phyloP scores from a whole-genome alignment of 2,329 filamentous ascomycete species.

The Lachnellula occidentalis region DNA sequence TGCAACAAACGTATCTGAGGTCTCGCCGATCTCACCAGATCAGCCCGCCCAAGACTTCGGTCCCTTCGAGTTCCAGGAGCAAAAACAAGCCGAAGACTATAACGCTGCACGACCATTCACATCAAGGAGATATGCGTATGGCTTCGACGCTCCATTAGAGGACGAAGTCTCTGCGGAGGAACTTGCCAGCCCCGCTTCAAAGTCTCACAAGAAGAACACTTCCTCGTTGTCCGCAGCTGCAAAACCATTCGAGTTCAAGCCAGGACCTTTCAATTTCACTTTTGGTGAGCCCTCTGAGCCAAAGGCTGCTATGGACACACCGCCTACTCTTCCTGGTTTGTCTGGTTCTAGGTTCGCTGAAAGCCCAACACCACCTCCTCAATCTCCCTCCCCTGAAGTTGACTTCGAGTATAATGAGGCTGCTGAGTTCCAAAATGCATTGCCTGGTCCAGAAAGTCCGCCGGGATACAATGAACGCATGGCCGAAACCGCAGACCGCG shows the following conservation, averaged over 20 bases:
- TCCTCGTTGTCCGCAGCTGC: slow-evolving; percentile 66
- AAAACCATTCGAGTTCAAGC: slow-evolving; percentile 52
- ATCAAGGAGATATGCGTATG: slow-evolving; percentile 24
- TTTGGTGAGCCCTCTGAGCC: slow-evolving; percentile 14
- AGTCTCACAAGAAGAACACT: slow-evolving; percentile 38
- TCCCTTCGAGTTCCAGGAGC: slow-evolving; percentile 55
- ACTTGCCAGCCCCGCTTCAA: slow-evolving; percentile 12
- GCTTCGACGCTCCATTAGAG: slow-evolving; percentile 28
- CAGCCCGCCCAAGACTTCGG: slow-evolving; percentile 48
- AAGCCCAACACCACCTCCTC: slow-evolving; percentile 24
- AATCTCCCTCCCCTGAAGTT: slow-evolving; percentile 11
- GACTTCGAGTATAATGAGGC: slow-evolving; percentile 20
- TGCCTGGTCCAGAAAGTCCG: slow-evolving; percentile 21
- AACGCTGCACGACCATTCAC: slow-evolving; percentile 31
- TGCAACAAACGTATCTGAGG: slow-evolving; percentile 15
- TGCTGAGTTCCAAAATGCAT: slow-evolving; percentile 23
- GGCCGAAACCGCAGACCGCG: slow-evolving; percentile 10
- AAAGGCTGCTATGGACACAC: slow-evolving; percentile 2
- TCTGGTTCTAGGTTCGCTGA: slow-evolving; percentile 27
- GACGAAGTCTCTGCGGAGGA: slow-evolving; percentile 14
- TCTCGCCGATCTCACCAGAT: slow-evolving; percentile 47
- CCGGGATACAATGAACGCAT: slow-evolving; percentile 11
- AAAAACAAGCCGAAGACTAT: slow-evolving; percentile 34
- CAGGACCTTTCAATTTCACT: slow-evolving; percentile 25
- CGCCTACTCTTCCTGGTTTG: slow-evolving; percentile 20